Conservation (phyloP, 768 basidiomycete species). For the Tulasnella sp. region DNA sequence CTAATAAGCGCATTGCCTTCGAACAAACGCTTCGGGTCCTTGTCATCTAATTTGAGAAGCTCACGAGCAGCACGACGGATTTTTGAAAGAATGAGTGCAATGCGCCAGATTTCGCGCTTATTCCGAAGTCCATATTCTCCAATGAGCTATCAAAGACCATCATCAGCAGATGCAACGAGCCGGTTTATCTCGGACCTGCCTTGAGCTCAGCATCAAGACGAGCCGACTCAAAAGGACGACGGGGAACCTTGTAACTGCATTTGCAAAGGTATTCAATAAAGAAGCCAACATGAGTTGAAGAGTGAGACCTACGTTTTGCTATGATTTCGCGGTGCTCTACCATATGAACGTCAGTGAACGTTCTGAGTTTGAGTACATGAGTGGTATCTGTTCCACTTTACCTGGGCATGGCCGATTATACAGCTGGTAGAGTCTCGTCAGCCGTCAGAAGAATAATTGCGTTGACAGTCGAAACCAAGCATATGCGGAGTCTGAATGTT, state of each 20-base stretch:
- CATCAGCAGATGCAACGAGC: not conserved
- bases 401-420: too few species aligned
- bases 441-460: too few species aligned
- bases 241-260: constrained; percentile 94
- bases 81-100: constrained; percentile 94
- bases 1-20: constrained; percentile 88
- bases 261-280: constrained; percentile 20
- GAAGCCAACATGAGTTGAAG: constrained; percentile 17
- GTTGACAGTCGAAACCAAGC: too few species aligned
- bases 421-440: too few species aligned
- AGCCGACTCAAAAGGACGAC: constrained; percentile 90
- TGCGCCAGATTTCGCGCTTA: constrained; percentile 99
- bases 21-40: constrained; percentile 99
- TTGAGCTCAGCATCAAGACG: constrained; percentile 99
- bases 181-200: constrained; percentile 36
- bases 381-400: too few species aligned
- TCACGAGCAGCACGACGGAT: constrained; percentile 99
- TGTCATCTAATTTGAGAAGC: constrained; percentile 97
- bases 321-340: constrained; percentile 82
- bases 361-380: too few species aligned
- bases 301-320: constrained; percentile 77
- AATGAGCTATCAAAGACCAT: constrained; percentile 87
- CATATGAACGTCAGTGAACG: too few species aligned
- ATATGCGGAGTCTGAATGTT: not conserved
- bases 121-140: constrained; percentile 99